Evolutionary conservation across 805 yeast genomes (phyloP).

Genomic region (Diddensiella santjacobensis): DNA sequence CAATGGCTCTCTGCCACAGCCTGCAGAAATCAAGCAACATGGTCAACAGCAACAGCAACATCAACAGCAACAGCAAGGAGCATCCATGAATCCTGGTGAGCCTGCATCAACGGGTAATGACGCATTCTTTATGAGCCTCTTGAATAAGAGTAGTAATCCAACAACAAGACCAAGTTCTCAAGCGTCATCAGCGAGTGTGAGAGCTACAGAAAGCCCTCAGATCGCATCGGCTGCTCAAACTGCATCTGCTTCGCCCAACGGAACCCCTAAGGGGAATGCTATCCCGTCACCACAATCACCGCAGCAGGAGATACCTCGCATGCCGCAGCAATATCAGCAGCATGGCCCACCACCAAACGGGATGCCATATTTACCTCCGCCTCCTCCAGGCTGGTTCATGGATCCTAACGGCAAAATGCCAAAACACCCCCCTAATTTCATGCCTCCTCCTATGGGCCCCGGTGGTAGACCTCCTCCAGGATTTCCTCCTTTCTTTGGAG

Average conservation of each 20-base stretch:
- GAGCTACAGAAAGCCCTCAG: not conserved
- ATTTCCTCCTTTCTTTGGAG: slow-evolving; percentile 19
- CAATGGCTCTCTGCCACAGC: not conserved
- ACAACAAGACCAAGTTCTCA: slow-evolving; percentile 4
- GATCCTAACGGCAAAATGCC: slow-evolving; percentile 16
- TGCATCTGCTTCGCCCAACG: not conserved
- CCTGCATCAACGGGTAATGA: slow-evolving; percentile 16
- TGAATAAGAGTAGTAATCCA: slow-evolving; percentile 19
- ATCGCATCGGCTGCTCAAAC: not conserved
- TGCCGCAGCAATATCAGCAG: slow-evolving; percentile 6
- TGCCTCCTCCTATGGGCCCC: slow-evolving; percentile 16
- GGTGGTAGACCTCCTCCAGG: slow-evolving; percentile 16
- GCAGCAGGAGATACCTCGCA: not conserved
- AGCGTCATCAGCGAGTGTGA: not conserved
- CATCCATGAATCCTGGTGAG: not conserved
- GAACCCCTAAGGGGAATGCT: not conserved
- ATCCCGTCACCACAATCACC: not conserved
- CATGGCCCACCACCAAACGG: not conserved
- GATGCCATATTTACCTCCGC: slow-evolving; percentile 8
- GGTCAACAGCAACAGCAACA: not conserved
- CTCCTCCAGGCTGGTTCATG: slow-evolving; percentile 20
- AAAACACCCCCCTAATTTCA: slow-evolving; percentile 12
- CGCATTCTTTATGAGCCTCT: slow-evolving; percentile 24
- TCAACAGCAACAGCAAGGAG: not conserved
- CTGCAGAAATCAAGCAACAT: not conserved